Evolutionary conservation across 768 basidiomycete species (phyloP).

Genomic region (Pleurotus cornucopiae): DNA sequence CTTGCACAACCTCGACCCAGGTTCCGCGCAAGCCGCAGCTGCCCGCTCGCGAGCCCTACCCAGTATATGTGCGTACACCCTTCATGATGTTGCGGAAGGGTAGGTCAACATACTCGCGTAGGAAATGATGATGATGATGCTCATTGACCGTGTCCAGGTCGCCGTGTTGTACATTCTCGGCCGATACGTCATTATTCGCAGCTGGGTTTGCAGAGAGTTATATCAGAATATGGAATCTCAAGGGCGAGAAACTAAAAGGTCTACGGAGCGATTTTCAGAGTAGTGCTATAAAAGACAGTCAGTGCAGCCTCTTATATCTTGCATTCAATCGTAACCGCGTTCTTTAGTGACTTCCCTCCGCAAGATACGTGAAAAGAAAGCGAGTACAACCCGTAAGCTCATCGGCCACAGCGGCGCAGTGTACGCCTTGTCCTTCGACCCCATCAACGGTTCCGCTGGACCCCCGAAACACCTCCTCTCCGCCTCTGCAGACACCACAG

Average conservation of each 20-base stretch:
- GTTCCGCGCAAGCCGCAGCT: constrained; percentile 53
- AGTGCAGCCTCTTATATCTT: constrained; percentile 20
- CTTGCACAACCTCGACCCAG: constrained; percentile 51
- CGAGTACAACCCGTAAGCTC: constrained; percentile 85
- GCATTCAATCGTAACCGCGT: background rate
- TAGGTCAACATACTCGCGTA: constrained; percentile 32
- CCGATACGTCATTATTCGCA: constrained; percentile 88
- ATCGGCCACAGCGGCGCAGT: constrained; percentile 97
- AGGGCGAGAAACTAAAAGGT: constrained; percentile 83
- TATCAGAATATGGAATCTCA: constrained; percentile 91
- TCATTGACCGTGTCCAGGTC: constrained; percentile 42
- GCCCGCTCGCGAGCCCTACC: constrained; percentile 71
- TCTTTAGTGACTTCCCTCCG: constrained; percentile 51
- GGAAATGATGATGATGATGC: constrained; percentile 2
- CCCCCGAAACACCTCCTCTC: constrained; percentile 88
- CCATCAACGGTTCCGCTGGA: constrained; percentile 78
- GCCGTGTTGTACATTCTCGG: constrained; percentile 85
- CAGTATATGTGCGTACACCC: constrained; percentile 91
- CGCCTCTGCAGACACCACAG: constrained; percentile 86
- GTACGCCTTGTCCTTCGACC: constrained; percentile 92
- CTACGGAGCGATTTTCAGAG: constrained; percentile 71
- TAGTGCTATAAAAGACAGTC: constrained; percentile 67
- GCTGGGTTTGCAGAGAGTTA: constrained; percentile 96
- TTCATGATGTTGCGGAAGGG: constrained; percentile 96
- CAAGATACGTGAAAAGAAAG: constrained; percentile 76